Percentiles rank a stretch among this genome's conserved stretches.
phyloP scores from a whole-genome alignment of 2,329 filamentous ascomycete species.

The Alternaria panax region DNA sequence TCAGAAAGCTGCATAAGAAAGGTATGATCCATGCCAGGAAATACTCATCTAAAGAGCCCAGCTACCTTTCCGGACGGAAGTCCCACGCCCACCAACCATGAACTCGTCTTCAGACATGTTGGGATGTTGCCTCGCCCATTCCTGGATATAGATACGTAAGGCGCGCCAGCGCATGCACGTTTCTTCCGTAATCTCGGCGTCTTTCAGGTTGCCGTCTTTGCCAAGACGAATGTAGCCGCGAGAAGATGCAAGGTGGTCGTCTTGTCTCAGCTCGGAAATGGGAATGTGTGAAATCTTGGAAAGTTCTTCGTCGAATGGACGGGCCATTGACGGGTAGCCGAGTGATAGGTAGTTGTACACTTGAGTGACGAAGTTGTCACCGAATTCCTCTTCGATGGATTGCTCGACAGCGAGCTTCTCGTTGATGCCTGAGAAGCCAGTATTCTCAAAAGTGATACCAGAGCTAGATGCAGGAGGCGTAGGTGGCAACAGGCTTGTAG shows the following conservation, averaged over 20 bases:
- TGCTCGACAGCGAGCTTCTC: conserved; percentile 54
- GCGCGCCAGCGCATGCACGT: conserved; percentile 82
- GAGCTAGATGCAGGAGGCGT: conserved; percentile 46
- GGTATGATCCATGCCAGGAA: conserved; percentile 3
- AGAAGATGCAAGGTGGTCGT: conserved; percentile 70
- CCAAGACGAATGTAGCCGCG: conserved; percentile 75
- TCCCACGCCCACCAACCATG: conserved; percentile 48
- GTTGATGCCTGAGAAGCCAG: conserved; percentile 53
- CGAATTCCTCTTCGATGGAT: conserved; percentile 71
- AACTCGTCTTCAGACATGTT: conserved; percentile 59
- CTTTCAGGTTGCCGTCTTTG: conserved; percentile 54
- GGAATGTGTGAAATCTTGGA: conserved; percentile 78
- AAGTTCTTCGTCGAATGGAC: conserved; percentile 83
- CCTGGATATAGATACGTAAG: conserved; percentile 79
- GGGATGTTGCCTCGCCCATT: conserved; percentile 90
- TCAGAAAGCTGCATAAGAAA: conserved; percentile 15
- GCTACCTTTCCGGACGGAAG: conserved; percentile 57
- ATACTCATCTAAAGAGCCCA: conserved; percentile 50
- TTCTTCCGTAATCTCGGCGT: conserved; percentile 59
- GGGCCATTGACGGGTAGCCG: conserved; percentile 86
- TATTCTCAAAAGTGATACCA: conserved; percentile 20
- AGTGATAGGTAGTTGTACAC: conserved; percentile 97
- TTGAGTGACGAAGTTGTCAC: conserved; percentile 87
- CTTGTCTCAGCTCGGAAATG: conserved; percentile 71
- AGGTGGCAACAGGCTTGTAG: conserved; percentile 44